Evolutionary conservation across 2,329 filamentous ascomycete genomes (phyloP), one percentile per base, ranked within the genome.

Genomic region (Tolypocladium ovalisporum): DNA sequence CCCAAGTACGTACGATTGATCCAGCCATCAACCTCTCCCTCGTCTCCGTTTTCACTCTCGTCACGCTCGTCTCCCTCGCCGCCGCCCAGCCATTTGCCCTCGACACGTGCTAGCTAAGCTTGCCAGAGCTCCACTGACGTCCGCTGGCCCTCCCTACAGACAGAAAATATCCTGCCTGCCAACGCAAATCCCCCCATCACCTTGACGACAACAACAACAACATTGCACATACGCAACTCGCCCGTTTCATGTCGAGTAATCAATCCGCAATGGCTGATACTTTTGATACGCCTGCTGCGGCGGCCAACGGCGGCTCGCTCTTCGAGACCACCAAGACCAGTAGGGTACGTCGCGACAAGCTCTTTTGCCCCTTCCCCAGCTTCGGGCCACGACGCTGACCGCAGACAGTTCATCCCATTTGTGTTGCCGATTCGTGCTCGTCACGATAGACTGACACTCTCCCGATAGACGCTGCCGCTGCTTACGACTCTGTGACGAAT

Each of bases 301-400:
- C 71, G 66, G 68, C 71, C 70, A 80, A 80, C 70, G 78, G 77
- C 68, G 72, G 65, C 64, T 73, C 76, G 64, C 69, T 73, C 62
- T 60, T 76, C 61, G 71, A 79, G 62, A 67, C 71, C 62, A 71
- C 79, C 66, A 81, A 80, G 70, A 73, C 69, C 66, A 81, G 80
- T 83, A 75, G 73, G 80, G 79, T 80, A 66, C 58, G 76, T 73
- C 27, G 61, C 59, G 52, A 24, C 40, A 12, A 19, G 29, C 52
- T 22, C 34, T 32, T 22, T n/a, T 24, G 22, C 5, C 37, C 10
- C 12, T 9, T 15, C 44, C 15, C 24, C 37, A n/a, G 12, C n/a
- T 52, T 54, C 44, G 54, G 58, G 54, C 58, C 47, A 58, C 59
- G 42, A 40, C 27, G 61, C 54, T 61, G 59, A 63, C 60, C 35